Base-by-base conservation (phyloP, 1,284 basidiomycete genomes). In the Moesziomyces antarcticus region DNA sequence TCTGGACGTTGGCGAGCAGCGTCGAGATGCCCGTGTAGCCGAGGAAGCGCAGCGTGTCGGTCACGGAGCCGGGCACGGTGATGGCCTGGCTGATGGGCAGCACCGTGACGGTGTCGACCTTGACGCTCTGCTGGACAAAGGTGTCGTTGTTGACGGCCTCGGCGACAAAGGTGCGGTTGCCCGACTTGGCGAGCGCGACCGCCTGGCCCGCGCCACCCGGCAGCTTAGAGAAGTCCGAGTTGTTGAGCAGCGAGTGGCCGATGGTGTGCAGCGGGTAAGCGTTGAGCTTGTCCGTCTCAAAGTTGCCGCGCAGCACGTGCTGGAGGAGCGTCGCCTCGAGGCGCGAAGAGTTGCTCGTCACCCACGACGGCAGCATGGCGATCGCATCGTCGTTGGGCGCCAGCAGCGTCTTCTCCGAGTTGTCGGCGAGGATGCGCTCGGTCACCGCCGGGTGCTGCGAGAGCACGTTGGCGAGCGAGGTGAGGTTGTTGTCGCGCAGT, bases 191-290 rank as follows among this genome's bases (percentile, higher is more conserved):
- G 9, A 78, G 54, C 11, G 77, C 74, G 11, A 78, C 75, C 13
- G 72, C 72, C 56, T 75, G 74, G 27, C 77, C 77, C 27, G 77
- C 75, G 11, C 71, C 71, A 25, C 77, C 77, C 21, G 77, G 77
- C n/a, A 78, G 55, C 20, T 67, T 56, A 13, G 50, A 45, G 41
- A 53, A 75, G 7, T 51, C 57, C 2, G 52, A 11, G 16, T 37
- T 51, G 52, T 70, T 75, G 33, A 78, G 25, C 33, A 74, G 53
- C 46, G 72, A 75, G 58, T 78, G 77, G 6, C 70, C 70, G 50
- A 78, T 57, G 16, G 75, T 77, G 62, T 78, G 74, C 25, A 65
- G 41, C n/a, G 74, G 74, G 37, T 51, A 63, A 9, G 50, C 43
- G 56, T 69, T 63, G 40, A 78, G 45, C 33, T 59, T 33, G 20